Evolutionary conservation across 2,329 filamentous ascomycete species (phyloP), one percentile per base, ranked within the genome.

Genomic region (Onygena corvina): DNA sequence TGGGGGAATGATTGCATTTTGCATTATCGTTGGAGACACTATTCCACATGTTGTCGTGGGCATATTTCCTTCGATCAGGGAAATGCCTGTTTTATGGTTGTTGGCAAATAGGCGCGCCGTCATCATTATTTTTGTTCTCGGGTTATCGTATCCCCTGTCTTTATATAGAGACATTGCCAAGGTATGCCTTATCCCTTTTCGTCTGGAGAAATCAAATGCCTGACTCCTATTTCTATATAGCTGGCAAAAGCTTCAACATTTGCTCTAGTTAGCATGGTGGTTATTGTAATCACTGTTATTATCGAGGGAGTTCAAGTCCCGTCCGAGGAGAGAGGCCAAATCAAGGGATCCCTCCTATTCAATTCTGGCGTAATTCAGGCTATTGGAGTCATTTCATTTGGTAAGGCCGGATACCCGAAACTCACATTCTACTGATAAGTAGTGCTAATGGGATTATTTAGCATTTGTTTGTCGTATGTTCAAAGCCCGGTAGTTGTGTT

Each of bases 1-100:
- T 71, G 92, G 92, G 50, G 92, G 92, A 56, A 98, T 98, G 92
- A 80, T 98, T 50, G 92, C 92, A 11, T 98, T 96, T 66, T 92
- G 89, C 57, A 88, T 98, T 60, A 95, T 98, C 60, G 85, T 98
- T 7, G 92, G 92, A 52, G 92, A 98, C 65, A 89, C 86, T 0
- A 95, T 98, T 61, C 92, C 92, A 2, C 86, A 89, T 64, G 92
- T 98, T 44, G 66, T 96, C 60, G 70, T 75, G 44, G 86, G 89
- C 3, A 67, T 95, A 3, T 94, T 90, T 71, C 89, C 92, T 0
- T 78, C 77, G 2, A 64, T 96, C 52, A 69, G 71, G 33, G 72
- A 80, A 25, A 80, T 84, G 63, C 80, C 86, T 0, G 84, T 95
- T 18, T 66, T 96, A 14, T 86, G 87, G 65, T 74, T 94, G 50